These are phyloP conservation scores for Eragrostis nindensis DNA, from an alignment of 176 grass and related monocot species.

Conservation along the genomic window DNA sequence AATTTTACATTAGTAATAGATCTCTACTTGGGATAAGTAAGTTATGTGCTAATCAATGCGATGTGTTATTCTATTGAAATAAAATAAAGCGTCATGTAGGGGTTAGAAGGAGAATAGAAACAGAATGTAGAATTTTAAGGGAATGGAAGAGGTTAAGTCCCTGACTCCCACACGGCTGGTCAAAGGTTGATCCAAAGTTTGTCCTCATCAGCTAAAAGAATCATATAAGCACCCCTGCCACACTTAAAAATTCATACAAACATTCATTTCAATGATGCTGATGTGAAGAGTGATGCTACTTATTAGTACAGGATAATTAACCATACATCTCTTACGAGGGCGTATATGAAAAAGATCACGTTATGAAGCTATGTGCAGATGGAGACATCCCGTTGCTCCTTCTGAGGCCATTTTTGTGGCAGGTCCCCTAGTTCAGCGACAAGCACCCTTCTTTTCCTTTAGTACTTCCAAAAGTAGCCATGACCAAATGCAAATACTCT, in stretches of 20 bases:
- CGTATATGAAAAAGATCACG: constrained; percentile 27
- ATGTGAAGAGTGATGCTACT: neutral
- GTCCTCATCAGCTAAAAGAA: neutral
- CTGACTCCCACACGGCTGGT: constrained; percentile 40
- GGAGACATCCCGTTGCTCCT: constrained; percentile 63
- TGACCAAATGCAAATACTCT: constrained; percentile 41
- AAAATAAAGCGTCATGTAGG: constrained; percentile 31
- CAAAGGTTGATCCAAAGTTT: constrained; percentile 26
- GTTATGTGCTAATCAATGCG: constrained; percentile 44
- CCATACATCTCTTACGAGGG: neutral
- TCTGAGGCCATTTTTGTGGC: constrained; percentile 76
- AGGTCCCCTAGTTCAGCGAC: constrained; percentile 78
- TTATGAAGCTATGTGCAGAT: constrained; percentile 47
- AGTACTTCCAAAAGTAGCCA: constrained; percentile 66
- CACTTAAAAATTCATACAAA: neutral
- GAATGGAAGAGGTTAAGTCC: constrained; percentile 48
- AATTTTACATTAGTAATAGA: neutral
- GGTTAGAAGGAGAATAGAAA: constrained; percentile 66
- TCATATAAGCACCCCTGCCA: constrained; percentile 2
- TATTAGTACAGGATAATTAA: neutral
- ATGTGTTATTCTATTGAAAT: constrained; percentile 18
- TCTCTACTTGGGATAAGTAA: constrained; percentile 42
- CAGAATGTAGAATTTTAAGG: constrained; percentile 51
- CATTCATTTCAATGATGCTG: neutral
- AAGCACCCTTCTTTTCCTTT: constrained; percentile 58